These are phyloP conservation scores for Dillenia turbinata DNA, from an alignment of 164 flowering plant species.

Conservation along the genomic window DNA sequence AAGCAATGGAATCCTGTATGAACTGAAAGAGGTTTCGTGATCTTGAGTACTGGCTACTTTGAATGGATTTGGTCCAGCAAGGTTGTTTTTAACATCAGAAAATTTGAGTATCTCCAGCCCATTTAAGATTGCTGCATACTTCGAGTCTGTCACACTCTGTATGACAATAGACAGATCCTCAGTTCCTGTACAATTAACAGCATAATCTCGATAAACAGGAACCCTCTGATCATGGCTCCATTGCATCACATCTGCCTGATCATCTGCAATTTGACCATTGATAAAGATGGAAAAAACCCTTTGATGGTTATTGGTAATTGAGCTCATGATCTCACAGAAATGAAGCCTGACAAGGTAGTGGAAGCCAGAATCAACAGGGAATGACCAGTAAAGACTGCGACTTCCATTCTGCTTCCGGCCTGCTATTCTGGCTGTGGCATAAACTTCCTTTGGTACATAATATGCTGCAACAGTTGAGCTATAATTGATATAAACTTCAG, in stretches of 20 bases:
- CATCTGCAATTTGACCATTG: conserved; percentile 20
- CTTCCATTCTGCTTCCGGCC: conserved; percentile 10
- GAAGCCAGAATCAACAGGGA: conserved; percentile 40
- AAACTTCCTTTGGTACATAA: conserved; percentile 10
- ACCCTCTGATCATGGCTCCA: conserved; percentile 10
- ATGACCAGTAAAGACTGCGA: conserved; percentile 44
- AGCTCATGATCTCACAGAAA: conserved; percentile 39
- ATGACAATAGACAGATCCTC: background rate
- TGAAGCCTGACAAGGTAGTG: conserved; percentile 46
- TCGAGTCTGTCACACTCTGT: no score
- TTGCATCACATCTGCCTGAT: conserved; percentile 12
- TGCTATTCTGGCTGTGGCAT: conserved; percentile 16
- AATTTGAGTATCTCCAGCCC: no score
- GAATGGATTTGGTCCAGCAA: no score
- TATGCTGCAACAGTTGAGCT: background rate
- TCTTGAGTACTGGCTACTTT: no score
- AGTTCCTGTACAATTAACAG: conserved; percentile 1
- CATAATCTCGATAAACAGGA: conserved; percentile 25
- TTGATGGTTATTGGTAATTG: conserved; percentile 7
- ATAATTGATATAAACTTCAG: background rate
- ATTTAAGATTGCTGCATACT: no score
- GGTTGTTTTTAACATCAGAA: no score
- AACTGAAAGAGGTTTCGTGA: no score
- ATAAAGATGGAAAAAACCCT: conserved; percentile 23
- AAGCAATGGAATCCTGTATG: no score